These are phyloP conservation scores for Polyrhizophydium stewartii DNA, from an alignment of 371 early-diverging fungal genomes.

Conservation along the genomic window DNA sequence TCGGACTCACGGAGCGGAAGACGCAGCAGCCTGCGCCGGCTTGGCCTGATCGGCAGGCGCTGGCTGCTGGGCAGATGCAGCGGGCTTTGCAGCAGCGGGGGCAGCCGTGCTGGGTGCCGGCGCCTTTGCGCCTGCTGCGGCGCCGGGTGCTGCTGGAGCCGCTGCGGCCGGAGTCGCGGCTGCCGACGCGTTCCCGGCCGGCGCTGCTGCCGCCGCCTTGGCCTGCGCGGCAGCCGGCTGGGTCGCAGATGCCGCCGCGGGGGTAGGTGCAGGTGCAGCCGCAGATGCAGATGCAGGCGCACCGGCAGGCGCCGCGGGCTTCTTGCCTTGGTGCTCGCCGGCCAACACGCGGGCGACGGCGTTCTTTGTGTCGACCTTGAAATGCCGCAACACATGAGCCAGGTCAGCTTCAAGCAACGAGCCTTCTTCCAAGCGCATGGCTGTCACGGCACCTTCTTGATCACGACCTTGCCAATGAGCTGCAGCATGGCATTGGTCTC, in stretches of 20 bases:
- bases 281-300: background rate
- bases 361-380: slow-evolving; percentile 30
- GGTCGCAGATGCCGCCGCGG: background rate
- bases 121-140: background rate
- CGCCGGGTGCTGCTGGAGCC: background rate
- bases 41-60: background rate
- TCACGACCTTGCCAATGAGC: slow-evolving; percentile 34
- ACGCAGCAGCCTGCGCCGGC: background rate
- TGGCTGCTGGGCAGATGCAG: background rate
- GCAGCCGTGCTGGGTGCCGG: background rate
- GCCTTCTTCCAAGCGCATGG: background rate
- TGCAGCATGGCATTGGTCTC: slow-evolving; percentile 52
- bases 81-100: background rate
- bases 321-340: slow-evolving; percentile 34
- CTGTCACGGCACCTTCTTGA: slow-evolving; percentile 30
- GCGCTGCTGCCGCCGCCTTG: too few species aligned
- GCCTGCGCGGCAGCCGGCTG: too few species aligned
- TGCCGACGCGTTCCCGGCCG: background rate
- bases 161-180: background rate
- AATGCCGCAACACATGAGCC: background rate
- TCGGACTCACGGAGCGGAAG: background rate
- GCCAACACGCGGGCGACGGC: slow-evolving; percentile 36
- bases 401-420: background rate
- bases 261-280: background rate
- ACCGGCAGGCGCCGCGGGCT: background rate